Conservation (phyloP, 208 protist species). For the Wallacemonas sp. region DNA sequence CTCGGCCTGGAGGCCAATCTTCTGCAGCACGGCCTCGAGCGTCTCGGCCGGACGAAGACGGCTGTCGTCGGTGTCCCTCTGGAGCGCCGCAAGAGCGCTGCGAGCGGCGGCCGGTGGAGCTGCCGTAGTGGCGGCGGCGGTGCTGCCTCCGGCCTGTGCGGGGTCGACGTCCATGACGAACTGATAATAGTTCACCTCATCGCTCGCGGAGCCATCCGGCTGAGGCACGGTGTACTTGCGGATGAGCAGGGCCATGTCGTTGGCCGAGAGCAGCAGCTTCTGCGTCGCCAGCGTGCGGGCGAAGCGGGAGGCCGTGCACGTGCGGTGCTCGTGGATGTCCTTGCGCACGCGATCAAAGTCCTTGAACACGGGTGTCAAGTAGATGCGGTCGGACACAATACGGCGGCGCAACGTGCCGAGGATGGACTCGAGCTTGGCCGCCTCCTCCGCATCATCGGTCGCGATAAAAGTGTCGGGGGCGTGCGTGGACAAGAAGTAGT, state of each 20-base stretch:
- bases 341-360: constrained; percentile 90
- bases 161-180: constrained; percentile 89
- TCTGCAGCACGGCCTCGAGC: constrained; percentile 44
- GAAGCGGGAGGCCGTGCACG: constrained; percentile 83
- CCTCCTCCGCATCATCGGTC: constrained; percentile 17
- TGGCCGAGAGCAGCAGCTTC: constrained; percentile 74
- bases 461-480: constrained; percentile 53
- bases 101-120: neutral
- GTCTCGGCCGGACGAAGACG: constrained; percentile 25
- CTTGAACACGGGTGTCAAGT: constrained; percentile 79
- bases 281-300: constrained; percentile 77
- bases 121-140: neutral
- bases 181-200: constrained; percentile 88
- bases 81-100: constrained; percentile 8
- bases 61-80: constrained; percentile 22
- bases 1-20: constrained; percentile 57
- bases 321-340: constrained; percentile 84
- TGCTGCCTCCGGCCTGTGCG: constrained; percentile 25
- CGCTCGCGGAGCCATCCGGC: constrained; percentile 59
- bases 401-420: constrained; percentile 58
- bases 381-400: constrained; percentile 75
- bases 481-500: constrained; percentile 63
- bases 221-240: constrained; percentile 75
- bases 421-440: constrained; percentile 37
- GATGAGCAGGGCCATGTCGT: constrained; percentile 79